These are phyloP conservation scores for Heliamphora exappendiculata DNA, from an alignment of 148 eudicot genomes.

Conservation along the genomic window DNA sequence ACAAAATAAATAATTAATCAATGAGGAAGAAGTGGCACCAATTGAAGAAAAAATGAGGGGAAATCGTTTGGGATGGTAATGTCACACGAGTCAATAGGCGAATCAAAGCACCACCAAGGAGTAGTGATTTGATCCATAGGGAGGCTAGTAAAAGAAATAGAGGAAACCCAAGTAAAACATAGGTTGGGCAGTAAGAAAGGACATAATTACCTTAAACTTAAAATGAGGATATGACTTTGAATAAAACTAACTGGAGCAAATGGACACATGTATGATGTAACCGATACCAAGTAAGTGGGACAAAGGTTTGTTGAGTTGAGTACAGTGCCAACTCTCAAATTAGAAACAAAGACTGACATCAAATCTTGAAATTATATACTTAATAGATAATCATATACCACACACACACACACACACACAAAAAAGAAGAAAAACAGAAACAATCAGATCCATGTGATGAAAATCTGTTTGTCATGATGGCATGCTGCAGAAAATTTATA, in stretches of 20 bases:
- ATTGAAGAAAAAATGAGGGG: background rate
- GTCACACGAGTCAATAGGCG: too few species aligned
- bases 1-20: background rate
- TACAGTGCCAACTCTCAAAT: too few species aligned
- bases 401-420: too few species aligned
- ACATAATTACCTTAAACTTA: conserved; percentile 1
- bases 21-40: conserved; percentile 1
- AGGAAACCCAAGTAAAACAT: background rate
- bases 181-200: background rate
- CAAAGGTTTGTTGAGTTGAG: background rate
- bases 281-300: background rate
- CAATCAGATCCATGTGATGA: background rate
- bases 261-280: background rate
- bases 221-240: background rate
- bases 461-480: background rate
- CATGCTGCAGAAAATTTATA: background rate
- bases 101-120: too few species aligned
- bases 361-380: background rate
- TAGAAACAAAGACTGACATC: conserved; percentile 4
- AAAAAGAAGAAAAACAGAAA: too few species aligned
- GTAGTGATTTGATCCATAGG: background rate
- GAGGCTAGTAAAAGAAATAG: background rate
- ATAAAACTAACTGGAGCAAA: background rate
- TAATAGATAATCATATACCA: background rate
- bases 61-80: background rate